Evolutionary conservation across 768 basidiomycete genomes (phyloP).

Genomic region (Boletus vermiculosoides): DNA sequence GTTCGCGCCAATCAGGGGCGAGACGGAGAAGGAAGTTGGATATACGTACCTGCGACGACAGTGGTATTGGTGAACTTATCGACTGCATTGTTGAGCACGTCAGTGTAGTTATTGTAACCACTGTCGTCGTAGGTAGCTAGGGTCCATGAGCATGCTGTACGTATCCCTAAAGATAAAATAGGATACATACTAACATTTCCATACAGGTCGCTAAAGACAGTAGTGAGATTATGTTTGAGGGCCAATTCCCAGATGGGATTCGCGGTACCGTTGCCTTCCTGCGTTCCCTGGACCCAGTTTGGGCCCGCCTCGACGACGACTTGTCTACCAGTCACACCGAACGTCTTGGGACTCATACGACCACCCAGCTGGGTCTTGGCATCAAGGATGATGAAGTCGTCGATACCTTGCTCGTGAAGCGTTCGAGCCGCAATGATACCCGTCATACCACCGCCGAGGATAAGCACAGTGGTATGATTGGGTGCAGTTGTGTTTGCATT

Average conservation of each 20-base stretch:
- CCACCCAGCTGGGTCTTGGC: conserved; percentile 61
- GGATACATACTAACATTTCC: conserved; percentile 43
- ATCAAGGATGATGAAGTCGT: conserved; percentile 61
- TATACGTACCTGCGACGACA: no score
- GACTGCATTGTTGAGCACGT: no score
- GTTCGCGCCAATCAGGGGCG: no score
- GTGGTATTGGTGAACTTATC: no score
- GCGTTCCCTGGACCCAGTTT: conserved; percentile 61
- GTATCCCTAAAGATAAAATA: neutral
- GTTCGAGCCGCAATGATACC: conserved; percentile 66
- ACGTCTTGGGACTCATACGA: conserved; percentile 47
- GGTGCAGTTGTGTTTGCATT: neutral
- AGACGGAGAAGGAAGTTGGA: no score
- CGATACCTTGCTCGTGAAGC: conserved; percentile 50
- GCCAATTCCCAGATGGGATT: conserved; percentile 64
- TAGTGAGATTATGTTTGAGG: conserved; percentile 51
- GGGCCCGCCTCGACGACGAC: conserved; percentile 55
- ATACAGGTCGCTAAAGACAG: conserved; percentile 44
- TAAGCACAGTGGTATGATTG: conserved; percentile 42
- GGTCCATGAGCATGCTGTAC: no score
- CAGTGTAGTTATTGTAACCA: no score
- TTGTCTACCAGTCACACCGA: conserved; percentile 40
- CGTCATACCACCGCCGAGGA: conserved; percentile 65
- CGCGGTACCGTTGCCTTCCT: conserved; percentile 44
- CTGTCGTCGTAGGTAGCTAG: no score